Evolutionary conservation across 345 rosid genomes (phyloP), one percentile per base, ranked within the genome.

Genomic region (Zanthoxylum bungeanum): DNA sequence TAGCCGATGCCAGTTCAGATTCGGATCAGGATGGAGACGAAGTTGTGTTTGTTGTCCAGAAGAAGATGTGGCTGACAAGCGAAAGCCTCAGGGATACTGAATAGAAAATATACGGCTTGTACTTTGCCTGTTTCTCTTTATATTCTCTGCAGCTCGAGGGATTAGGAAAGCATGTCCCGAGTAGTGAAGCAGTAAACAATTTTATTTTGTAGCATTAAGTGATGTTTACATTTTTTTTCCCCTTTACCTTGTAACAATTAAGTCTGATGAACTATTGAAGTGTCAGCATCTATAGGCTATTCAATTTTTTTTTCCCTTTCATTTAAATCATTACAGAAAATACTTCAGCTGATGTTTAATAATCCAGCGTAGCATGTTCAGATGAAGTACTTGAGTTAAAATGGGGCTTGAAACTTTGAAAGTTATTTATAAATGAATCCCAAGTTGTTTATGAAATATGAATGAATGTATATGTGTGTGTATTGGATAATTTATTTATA

Each of bases 1-100:
- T n/a, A n/a, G 70, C 84, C 4, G 86, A 82, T 64, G 66, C 87
- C 24, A 72, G 75, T 55, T 69, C 80, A 6, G 92, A 90, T 59
- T 76, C 83, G 4, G 93, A 90, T n/a, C 76, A 75, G 57, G 92
- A 85, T 4, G 86, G 82, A 21, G 89, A 78, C 3, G 91, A 88
- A 4, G 61, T 77, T 0, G 88, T 92, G 51, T 69, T 92, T 34
- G 68, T 92, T 52, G 57, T 86, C 73, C 95, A 87, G 66, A 94
- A 94, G 87, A 90, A 92, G 80, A 73, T 90, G 42, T 90, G 97
- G 98, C 86, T 90, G 74, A 92, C 97, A 40, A 85, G 91, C 40
- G 92, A 84, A 79, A 90, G 91, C 80, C 81, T 85, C 68, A 85
- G 88, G 80, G 88, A 85, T 65, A 67, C 85, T 9, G 95, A 92